Conservation (phyloP, 2,329 filamentous ascomycete genomes). For the Calonectria ilicicola region DNA sequence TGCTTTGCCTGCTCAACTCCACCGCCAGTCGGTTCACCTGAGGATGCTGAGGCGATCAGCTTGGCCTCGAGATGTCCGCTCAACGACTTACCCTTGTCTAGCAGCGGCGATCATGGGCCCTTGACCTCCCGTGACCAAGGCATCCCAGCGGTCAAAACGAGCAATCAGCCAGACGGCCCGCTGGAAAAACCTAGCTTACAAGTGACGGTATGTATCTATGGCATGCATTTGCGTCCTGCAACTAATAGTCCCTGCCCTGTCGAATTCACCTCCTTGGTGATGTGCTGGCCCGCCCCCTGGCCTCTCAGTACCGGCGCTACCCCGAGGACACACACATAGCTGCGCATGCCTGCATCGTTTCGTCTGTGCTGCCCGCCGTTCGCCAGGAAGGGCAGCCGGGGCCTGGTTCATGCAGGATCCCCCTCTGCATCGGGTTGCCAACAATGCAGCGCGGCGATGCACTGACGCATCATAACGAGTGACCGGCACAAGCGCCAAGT, state of each 20-base stretch:
- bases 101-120: conserved; percentile 42
- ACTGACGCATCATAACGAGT: conserved; percentile 38
- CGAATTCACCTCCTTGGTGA: conserved; percentile 32
- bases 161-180: conserved; percentile 25
- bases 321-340: conserved; percentile 12
- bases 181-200: conserved; percentile 37
- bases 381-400: conserved; percentile 33
- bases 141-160: conserved; percentile 41
- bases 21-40: conserved; percentile 23
- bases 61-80: conserved; percentile 19
- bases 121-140: conserved; percentile 41
- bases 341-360: conserved; percentile 24
- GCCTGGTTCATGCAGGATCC: conserved; percentile 45
- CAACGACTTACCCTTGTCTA: conserved; percentile 36
- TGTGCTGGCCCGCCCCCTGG: conserved; percentile 38
- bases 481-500: conserved; percentile 32
- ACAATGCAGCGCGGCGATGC: conserved; percentile 40
- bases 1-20: conserved; percentile 25
- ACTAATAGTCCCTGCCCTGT: conserved; percentile 41
- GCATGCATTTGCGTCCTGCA: conserved; percentile 48
- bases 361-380: conserved; percentile 32
- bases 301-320: conserved; percentile 26
- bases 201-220: conserved; percentile 45
- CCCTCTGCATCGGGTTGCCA: conserved; percentile 41
- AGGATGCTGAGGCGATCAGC: conserved; percentile 34